phyloP scores from a whole-genome alignment of 2,329 filamentous ascomycete genomes.

The Neonectria sp. region DNA sequence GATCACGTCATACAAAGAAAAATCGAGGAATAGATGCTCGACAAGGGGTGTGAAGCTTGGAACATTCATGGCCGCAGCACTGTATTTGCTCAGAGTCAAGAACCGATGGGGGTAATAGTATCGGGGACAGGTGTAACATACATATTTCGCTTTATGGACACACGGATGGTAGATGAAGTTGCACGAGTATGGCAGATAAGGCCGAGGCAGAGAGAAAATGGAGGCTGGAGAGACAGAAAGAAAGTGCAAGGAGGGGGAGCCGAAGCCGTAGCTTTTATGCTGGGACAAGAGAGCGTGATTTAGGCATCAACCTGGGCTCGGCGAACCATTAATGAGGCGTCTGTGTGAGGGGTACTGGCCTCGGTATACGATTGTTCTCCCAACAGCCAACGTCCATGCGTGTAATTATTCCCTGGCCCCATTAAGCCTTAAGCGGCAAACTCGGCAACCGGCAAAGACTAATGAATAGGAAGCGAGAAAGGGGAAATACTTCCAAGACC shows the following conservation, averaged over 20 bases:
- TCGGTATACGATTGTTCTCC: not conserved
- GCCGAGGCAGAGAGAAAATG: not conserved
- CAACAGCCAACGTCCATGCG: not conserved
- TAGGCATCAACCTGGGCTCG: not conserved
- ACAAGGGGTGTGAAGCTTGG: constrained; percentile 1
- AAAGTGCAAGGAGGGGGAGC: not conserved
- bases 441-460: not conserved
- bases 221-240: not conserved
- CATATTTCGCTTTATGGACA: not conserved
- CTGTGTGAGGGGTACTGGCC: not conserved
- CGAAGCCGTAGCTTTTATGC: not conserved
- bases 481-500: too few species aligned
- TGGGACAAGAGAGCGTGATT: not conserved
- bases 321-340: not conserved
- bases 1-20: not conserved
- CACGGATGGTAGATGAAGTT: too few species aligned
- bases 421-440: not conserved
- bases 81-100: not conserved
- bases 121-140: not conserved
- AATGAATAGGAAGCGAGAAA: not conserved
- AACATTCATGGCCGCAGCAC: not conserved
- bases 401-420: not conserved
- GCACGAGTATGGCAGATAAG: not conserved
- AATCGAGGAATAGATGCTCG: constrained; percentile 4
- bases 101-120: not conserved